Evolutionary conservation across 2,329 filamentous ascomycete species (phyloP), one percentile per base, ranked within the genome.

Genomic region (Nothopassalora personata): DNA sequence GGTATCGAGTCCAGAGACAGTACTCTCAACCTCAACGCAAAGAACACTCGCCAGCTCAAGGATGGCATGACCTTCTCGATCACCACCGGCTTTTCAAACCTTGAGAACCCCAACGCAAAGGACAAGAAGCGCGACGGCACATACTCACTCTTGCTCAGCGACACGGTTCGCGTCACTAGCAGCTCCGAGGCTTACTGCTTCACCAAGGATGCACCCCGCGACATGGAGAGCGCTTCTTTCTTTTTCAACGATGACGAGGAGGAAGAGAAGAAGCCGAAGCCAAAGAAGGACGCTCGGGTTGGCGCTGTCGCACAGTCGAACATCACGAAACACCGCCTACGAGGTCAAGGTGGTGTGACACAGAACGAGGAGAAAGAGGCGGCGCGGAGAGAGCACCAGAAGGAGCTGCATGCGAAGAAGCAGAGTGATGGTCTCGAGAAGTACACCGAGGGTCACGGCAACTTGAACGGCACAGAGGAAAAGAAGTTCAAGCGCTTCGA

Each of bases 401-500:
- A 92, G 73, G 90, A 96, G 71, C 82, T 90, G 18, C 89, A 92
- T 5, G 69, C 79, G 15, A 96, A 93, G 80, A 97, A 97, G 77
- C 92, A 96, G 69, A 86, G 87, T 67, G 89, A 96, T 68, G 94
- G 94, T 54, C 76, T 96, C 27, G 88, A 86, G 18, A 84, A 91
- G 63, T 99, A 95, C 72, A 86, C 90, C 46, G 91, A 96, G 70
- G 89, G 90, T 0, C 92, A 89, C 0, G 88, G 86, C 59, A 90
- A 88, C 59, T 82, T 93, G 64, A 94, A 96, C 70, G 94, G 93
- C 34, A 86, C 87, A n/a, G 88, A 94, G 66, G 88, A 95, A 73
- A 97, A 97, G 81, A 96, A 93, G 77, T 97, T 99, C 81, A 97
- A 97, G 80, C 90, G 91, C 57, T 99, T 97, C 71, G 94, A 99